Conservation (phyloP, 1,284 basidiomycete species). For the Ganoderma leucocontextum region DNA sequence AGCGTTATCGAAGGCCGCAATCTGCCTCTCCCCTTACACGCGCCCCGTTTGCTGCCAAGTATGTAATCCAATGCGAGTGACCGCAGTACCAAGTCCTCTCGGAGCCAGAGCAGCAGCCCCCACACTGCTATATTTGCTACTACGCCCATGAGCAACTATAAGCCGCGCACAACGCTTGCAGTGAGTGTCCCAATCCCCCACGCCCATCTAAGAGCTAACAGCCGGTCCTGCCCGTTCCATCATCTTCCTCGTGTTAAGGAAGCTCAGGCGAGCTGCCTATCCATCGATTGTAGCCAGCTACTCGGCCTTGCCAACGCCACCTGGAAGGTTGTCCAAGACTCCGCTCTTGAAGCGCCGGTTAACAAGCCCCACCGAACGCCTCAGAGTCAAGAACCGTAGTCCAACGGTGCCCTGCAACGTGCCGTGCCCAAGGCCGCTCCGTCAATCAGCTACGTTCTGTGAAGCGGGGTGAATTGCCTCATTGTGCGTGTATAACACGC, state of each 20-base stretch:
- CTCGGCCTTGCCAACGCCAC: conserved; percentile 3
- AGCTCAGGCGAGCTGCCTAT: conserved; percentile 13
- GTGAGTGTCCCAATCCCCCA: conserved; percentile 9
- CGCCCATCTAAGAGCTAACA: background rate
- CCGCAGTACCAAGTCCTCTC: conserved; percentile 7
- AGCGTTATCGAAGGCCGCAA: conserved; percentile 33
- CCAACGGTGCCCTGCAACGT: background rate
- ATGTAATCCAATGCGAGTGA: conserved; percentile 3
- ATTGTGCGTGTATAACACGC: background rate
- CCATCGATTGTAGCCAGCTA: conserved; percentile 22
- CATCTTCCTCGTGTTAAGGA: conserved; percentile 17
- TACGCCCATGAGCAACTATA: background rate
- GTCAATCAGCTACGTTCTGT: background rate
- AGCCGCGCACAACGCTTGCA: conserved; percentile 5
- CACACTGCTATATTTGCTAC: conserved; percentile 17
- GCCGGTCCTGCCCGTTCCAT: background rate
- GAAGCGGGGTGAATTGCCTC: conserved; percentile 1
- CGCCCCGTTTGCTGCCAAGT: conserved; percentile 18
- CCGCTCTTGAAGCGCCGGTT: conserved; percentile 3
- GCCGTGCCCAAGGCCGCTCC: background rate
- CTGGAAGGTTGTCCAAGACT: conserved; percentile 5
- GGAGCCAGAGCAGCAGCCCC: conserved; percentile 9
- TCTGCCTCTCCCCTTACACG: conserved; percentile 21
- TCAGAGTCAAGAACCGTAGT: background rate
- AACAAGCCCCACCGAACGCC: background rate